phyloP scores from a whole-genome alignment of 495 filamentous ascomycete species.

The Penicillium coffeae region DNA sequence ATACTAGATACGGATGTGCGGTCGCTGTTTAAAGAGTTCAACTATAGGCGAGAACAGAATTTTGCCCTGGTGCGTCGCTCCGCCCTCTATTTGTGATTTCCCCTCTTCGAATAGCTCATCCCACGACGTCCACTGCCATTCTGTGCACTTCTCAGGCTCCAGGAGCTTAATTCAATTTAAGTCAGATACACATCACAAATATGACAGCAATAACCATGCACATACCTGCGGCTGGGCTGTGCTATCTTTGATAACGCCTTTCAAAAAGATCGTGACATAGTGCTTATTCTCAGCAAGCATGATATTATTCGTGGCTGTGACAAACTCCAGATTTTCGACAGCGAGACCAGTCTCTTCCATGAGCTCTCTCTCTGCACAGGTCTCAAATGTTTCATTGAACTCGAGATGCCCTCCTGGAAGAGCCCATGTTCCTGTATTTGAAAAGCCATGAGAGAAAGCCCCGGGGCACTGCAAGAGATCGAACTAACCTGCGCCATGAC shows the following conservation, averaged over 20 bases:
- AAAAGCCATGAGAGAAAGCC: neutral
- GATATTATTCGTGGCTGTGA: constrained; percentile 59
- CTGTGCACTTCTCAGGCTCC: constrained; percentile 64
- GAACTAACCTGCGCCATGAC: constrained; percentile 32
- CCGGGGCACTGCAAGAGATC: neutral
- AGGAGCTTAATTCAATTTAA: constrained; percentile 19
- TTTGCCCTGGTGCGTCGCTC: constrained; percentile 15
- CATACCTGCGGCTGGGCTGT: constrained; percentile 46
- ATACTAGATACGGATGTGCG: constrained; percentile 16
- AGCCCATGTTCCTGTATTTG: constrained; percentile 49
- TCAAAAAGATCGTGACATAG: constrained; percentile 64
- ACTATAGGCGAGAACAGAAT: constrained; percentile 54
- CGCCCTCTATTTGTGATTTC: constrained; percentile 6
- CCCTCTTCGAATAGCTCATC: constrained; percentile 25
- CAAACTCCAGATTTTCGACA: constrained; percentile 41
- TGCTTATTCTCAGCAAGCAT: constrained; percentile 52
- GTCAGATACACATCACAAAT: neutral
- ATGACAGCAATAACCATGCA: constrained; percentile 24
- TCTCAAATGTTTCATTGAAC: constrained; percentile 53
- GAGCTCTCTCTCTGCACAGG: constrained; percentile 60
- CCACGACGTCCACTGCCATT: constrained; percentile 61
- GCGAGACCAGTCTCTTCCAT: constrained; percentile 63
- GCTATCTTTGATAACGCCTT: constrained; percentile 37
- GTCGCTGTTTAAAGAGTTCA: constrained; percentile 49
- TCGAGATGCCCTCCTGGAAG: constrained; percentile 70